A percentile compares a stretch with the other conserved stretches of the same genome.
Conservation (phyloP, 805 yeast species). For the Wickerhamomyces bovis region DNA sequence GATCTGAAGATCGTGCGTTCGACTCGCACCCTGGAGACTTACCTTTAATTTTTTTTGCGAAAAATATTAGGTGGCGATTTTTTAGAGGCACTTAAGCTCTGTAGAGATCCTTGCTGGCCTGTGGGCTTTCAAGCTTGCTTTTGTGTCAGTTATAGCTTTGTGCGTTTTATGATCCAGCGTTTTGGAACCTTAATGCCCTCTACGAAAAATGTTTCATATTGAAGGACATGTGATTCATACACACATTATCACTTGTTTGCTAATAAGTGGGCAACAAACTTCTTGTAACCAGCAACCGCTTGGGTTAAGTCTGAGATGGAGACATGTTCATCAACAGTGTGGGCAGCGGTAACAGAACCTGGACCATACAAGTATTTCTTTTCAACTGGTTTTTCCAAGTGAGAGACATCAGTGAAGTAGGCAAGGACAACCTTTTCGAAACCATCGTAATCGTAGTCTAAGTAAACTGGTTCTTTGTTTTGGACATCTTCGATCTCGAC, state of each 20-base stretch:
- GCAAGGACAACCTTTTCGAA: conserved; percentile 48
- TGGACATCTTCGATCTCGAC: conserved; percentile 17
- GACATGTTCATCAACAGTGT: conserved; percentile 50
- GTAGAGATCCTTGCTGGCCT: no score
- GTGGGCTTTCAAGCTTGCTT: no score
- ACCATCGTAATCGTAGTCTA: conserved; percentile 57
- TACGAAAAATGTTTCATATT: not conserved
- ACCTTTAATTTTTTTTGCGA: conserved; percentile 1
- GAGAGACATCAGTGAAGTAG: conserved; percentile 50
- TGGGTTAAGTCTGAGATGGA: conserved; percentile 38
- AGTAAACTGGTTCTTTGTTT: conserved; percentile 29
- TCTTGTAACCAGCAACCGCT: conserved; percentile 49
- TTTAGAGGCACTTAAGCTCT: no score
- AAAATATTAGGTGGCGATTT: no score
- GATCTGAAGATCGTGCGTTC: conserved; percentile 20
- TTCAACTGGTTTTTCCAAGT: conserved; percentile 26
- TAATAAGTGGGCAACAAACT: conserved; percentile 14
- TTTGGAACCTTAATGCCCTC: no score
- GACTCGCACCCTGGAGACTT: conserved; percentile 20
- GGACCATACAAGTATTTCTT: conserved; percentile 57
- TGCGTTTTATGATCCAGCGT: no score
- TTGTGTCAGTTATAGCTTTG: no score
- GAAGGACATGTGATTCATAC: not conserved
- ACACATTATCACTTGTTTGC: not conserved
- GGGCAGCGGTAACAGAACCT: conserved; percentile 58